A percentile compares a stretch with the other conserved stretches of the same genome.
Evolutionary conservation across 2,329 filamentous ascomycete genomes (phyloP).

Genomic region (Massarina eburnea): DNA sequence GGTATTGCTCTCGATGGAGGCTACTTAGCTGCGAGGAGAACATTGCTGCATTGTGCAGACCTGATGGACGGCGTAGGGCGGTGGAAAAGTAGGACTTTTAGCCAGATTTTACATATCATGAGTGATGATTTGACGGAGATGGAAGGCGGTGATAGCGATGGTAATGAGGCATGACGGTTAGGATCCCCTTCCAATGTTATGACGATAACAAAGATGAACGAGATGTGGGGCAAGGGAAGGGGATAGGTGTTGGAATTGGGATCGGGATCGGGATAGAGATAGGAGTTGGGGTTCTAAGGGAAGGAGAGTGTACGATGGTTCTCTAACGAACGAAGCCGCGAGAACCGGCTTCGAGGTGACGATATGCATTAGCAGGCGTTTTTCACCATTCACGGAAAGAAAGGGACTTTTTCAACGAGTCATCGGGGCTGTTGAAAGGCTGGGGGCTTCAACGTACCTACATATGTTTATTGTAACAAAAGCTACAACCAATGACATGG

Average conservation of each 20-base stretch:
- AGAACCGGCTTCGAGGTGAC: neutral
- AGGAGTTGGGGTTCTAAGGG: too few relatives aligned
- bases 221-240: slow-evolving; percentile 31
- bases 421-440: too few relatives aligned
- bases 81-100: slow-evolving; percentile 55
- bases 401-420: too few relatives aligned
- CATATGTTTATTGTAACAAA: too few relatives aligned
- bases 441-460: too few relatives aligned
- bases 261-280: neutral
- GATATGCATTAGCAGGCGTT: too few relatives aligned
- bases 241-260: slow-evolving; percentile 10
- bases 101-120: slow-evolving; percentile 58
- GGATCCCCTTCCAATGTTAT: slow-evolving; percentile 22
- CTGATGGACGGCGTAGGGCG: slow-evolving; percentile 56
- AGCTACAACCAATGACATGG: too few relatives aligned
- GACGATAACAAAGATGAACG: slow-evolving; percentile 25
- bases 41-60: slow-evolving; percentile 55
- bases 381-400: neutral
- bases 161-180: slow-evolving; percentile 26
- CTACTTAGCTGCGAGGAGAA: slow-evolving; percentile 54
- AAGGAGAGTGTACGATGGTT: neutral
- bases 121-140: slow-evolving; percentile 51
- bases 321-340: neutral
- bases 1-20: slow-evolving; percentile 53
- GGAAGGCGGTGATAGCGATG: slow-evolving; percentile 24